These are phyloP conservation scores for Endothia cerciana DNA, from an alignment of 2,329 filamentous ascomycete genomes.

Conservation along the genomic window DNA sequence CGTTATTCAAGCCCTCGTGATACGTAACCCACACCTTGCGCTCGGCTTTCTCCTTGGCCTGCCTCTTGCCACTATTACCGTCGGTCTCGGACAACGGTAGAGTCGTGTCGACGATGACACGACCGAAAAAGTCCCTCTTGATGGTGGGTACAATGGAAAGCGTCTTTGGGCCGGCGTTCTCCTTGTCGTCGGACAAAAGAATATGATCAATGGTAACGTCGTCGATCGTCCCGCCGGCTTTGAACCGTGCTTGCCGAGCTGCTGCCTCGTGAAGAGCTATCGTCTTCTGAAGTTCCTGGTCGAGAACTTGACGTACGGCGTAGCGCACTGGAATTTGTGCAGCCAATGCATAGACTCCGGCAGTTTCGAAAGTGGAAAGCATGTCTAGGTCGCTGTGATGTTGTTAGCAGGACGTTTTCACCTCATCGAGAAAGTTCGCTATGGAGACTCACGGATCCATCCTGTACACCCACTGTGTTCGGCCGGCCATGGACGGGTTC, in stretches of 20 bases:
- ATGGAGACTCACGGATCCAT: conserved; percentile 81
- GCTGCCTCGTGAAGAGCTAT: conserved; percentile 67
- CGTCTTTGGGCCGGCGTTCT: conserved; percentile 40
- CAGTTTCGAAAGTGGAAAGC: conserved; percentile 75
- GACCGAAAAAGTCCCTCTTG: conserved; percentile 39
- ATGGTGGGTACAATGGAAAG: conserved; percentile 31
- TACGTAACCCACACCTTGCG: conserved; percentile 82
- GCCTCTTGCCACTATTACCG: conserved; percentile 38
- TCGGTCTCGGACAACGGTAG: conserved; percentile 46
- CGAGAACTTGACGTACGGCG: conserved; percentile 88
- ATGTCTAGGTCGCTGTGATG: conserved; percentile 70
- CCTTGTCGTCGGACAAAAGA: conserved; percentile 40
- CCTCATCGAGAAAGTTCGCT: neutral
- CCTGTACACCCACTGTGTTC: conserved; percentile 78
- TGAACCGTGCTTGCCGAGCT: conserved; percentile 67
- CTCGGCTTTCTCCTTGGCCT: conserved; percentile 47
- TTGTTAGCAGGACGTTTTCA: conserved; percentile 9
- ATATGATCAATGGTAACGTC: neutral
- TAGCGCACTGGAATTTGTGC: conserved; percentile 79
- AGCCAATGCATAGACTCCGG: conserved; percentile 54
- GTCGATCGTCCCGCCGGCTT: conserved; percentile 49
- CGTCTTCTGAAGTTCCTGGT: conserved; percentile 84
- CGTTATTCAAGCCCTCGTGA: conserved; percentile 90
- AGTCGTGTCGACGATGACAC: conserved; percentile 61
- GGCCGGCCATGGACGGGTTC: conserved; percentile 50